Conservation (phyloP, 345 rosid species). For the Brassica napus region Da-Ae NC_063446.1:13511001-13511500, state of each 20-base stretch:
- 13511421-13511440: neutral
- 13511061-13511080: conserved; percentile 68
- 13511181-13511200: conserved; percentile 12
- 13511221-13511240: neutral
- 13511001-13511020: conserved; percentile 94
- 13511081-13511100: conserved; percentile 72
- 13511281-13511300: conserved; percentile 91
- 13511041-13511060: conserved; percentile 95
- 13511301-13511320: conserved; percentile 99
- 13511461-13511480: neutral
- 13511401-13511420: conserved; percentile 12
- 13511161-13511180: conserved; percentile 66
- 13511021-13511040: conserved; percentile 96
- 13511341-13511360: conserved; percentile 97
- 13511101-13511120: conserved; percentile 81
- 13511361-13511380: conserved; percentile 51
- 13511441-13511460: neutral
- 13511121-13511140: conserved; percentile 86
- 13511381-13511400: conserved; percentile 16
- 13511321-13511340: conserved; percentile 90
- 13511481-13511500: conserved; percentile 38
- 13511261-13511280: conserved; percentile 87
- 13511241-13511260: conserved; percentile 32
- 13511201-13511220: neutral
- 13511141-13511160: conserved; percentile 90